phyloP scores from a whole-genome alignment of 179 eudicot genomes.

The Beta lomatogona region DNA sequence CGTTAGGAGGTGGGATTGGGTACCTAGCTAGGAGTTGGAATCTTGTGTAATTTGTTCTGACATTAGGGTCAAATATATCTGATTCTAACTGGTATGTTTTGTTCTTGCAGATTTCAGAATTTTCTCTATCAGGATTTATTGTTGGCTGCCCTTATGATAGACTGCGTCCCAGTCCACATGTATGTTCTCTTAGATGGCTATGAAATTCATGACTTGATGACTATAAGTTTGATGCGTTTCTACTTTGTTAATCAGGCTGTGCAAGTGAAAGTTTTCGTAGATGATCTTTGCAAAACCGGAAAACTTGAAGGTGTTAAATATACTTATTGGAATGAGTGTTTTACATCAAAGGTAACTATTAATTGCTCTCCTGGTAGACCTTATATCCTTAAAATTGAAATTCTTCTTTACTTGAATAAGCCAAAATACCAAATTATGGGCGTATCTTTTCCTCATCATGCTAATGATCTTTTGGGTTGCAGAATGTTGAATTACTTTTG shows the following conservation, averaged over 20 bases:
- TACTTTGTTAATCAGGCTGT: conserved; percentile 46
- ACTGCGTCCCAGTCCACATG: conserved; percentile 45
- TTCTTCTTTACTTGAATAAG: neutral
- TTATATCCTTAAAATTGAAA: neutral
- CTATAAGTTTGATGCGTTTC: conserved; percentile 18
- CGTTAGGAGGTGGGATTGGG: neutral
- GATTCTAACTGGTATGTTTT: conserved; percentile 9
- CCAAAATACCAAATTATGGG: neutral
- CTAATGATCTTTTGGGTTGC: conserved; percentile 21
- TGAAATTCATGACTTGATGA: neutral
- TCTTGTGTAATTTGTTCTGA: neutral
- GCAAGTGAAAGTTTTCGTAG: conserved; percentile 65
- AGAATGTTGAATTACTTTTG: conserved; percentile 69
- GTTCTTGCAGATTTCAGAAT: conserved; percentile 58
- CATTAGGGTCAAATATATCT: neutral
- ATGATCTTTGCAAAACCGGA: conserved; percentile 70
- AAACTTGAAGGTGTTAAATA: conserved; percentile 70
- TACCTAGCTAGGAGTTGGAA: neutral
- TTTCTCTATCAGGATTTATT: conserved; percentile 61
- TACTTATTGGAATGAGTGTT: conserved; percentile 89
- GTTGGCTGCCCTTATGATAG: conserved; percentile 71
- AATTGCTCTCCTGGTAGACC: neutral
- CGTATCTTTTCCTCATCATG: neutral
- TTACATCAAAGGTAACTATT: conserved; percentile 70
- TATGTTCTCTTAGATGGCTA: conserved; percentile 31